These are phyloP conservation scores for Trichoderma pleuroti DNA, from an alignment of 2,329 filamentous ascomycete species.

Conservation along the genomic window DNA sequence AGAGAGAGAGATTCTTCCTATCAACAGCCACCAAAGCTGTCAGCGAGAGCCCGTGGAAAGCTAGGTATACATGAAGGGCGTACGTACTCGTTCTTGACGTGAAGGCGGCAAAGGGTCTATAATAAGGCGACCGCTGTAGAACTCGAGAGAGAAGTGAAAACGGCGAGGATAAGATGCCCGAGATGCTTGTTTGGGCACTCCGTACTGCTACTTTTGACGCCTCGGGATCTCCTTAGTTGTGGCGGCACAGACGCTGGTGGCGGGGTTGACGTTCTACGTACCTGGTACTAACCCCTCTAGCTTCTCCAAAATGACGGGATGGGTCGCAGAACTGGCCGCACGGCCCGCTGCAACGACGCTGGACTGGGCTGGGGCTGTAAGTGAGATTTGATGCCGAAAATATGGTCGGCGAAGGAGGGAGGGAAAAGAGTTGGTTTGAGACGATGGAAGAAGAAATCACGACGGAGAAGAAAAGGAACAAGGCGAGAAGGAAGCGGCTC, in stretches of 20 bases:
- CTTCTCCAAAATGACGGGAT: constrained; percentile 9
- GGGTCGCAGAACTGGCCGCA: constrained; percentile 26
- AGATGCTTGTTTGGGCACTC: background rate
- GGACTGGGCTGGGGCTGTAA: constrained; percentile 1
- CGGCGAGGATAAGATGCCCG: background rate
- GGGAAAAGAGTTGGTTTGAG: background rate
- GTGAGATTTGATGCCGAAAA: background rate
- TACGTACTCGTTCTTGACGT: background rate
- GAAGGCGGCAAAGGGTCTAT: background rate
- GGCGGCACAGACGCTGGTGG: constrained; percentile 10
- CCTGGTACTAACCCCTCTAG: constrained; percentile 13
- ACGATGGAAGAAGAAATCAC: background rate
- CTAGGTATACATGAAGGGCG: background rate
- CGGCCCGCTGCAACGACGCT: constrained; percentile 15
- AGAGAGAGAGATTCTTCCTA: background rate
- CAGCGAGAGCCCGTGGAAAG: background rate
- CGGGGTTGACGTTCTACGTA: constrained; percentile 6
- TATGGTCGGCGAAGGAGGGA: background rate
- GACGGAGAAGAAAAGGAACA: background rate
- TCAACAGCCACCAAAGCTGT: background rate
- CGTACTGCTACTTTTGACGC: background rate
- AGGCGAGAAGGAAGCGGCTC: background rate
- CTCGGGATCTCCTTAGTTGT: background rate
- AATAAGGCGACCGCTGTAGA: background rate
- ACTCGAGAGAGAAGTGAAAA: background rate